A percentile compares a stretch with the other conserved stretches of the same genome.
Evolutionary conservation across 192 early-diverging fungal genomes (phyloP).

Genomic region (Coemansia sp.): DNA sequence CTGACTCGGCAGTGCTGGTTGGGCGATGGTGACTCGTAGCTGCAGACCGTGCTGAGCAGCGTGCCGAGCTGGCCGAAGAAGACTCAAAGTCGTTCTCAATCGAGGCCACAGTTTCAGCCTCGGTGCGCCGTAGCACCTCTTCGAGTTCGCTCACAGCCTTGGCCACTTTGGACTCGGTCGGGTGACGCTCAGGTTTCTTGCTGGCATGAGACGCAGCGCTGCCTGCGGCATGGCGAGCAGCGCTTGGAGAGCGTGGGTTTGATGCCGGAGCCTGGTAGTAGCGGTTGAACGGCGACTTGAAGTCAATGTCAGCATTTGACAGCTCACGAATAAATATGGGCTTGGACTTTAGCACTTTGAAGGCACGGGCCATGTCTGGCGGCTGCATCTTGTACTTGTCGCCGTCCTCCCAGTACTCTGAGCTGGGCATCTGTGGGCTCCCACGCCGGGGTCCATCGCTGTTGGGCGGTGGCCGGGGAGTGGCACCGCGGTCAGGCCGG

Average conservation of each 20-base stretch:
- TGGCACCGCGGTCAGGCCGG: slow-evolving; percentile 1
- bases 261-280: slow-evolving; percentile 7
- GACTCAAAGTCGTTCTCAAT: slow-evolving; percentile 40
- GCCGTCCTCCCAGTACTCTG: slow-evolving; percentile 48
- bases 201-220: slow-evolving; percentile 7
- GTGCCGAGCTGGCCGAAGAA: neutral
- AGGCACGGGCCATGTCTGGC: slow-evolving; percentile 52
- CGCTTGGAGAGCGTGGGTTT: neutral
- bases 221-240: slow-evolving; percentile 14
- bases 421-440: slow-evolving; percentile 14
- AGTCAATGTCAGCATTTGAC: slow-evolving; percentile 44
- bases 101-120: slow-evolving; percentile 30
- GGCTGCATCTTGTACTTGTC: slow-evolving; percentile 47
- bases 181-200: slow-evolving; percentile 40
- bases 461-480: slow-evolving; percentile 9
- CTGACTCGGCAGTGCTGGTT: slow-evolving; percentile 26
- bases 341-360: slow-evolving; percentile 50
- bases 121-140: slow-evolving; percentile 51
- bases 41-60: neutral
- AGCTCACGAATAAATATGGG: slow-evolving; percentile 49
- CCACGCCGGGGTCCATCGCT: slow-evolving; percentile 15
- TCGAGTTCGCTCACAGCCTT: slow-evolving; percentile 56
- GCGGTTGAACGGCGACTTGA: slow-evolving; percentile 49
- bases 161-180: slow-evolving; percentile 52
- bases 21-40: neutral